Conservation (phyloP, 2,329 filamentous ascomycete genomes). For the Colletotrichum sp. region DNA sequence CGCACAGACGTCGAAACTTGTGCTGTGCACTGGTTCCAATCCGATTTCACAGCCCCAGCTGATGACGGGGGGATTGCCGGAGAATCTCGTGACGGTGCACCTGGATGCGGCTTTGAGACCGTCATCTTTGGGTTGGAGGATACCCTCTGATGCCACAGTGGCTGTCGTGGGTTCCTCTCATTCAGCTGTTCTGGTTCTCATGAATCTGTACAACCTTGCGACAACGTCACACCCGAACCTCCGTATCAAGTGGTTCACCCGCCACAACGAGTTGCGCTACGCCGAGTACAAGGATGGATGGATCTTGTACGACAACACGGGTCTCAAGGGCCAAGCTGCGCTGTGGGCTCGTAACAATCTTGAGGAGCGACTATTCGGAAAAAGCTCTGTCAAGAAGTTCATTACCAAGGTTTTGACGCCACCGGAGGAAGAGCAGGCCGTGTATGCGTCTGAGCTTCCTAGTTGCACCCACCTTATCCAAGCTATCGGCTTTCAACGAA, state of each 20-base stretch:
- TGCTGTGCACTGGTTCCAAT: not conserved
- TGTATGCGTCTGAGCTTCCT: not conserved
- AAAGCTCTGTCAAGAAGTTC: not conserved
- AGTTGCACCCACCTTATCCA: not conserved
- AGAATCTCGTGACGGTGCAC: not conserved
- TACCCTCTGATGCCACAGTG: not conserved
- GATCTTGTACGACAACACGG: not conserved
- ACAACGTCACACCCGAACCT: not conserved
- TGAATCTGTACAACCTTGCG: not conserved
- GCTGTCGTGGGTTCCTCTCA: not conserved
- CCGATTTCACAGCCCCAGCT: not conserved
- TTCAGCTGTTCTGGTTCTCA: not conserved
- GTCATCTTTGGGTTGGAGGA: not conserved
- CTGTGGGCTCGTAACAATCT: not conserved
- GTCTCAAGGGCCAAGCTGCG: not conserved
- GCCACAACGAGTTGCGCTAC: not conserved
- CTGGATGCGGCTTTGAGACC: not conserved
- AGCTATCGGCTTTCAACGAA: not conserved
- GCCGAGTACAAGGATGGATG: not conserved
- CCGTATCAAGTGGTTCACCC: not conserved
- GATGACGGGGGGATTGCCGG: not conserved
- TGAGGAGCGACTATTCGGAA: not conserved
- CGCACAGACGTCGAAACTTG: not conserved
- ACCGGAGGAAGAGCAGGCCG: not conserved
- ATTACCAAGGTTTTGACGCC: not conserved